Base-by-base conservation (phyloP, 129 eudicot genomes). In the Artemisia annua region DNA sequence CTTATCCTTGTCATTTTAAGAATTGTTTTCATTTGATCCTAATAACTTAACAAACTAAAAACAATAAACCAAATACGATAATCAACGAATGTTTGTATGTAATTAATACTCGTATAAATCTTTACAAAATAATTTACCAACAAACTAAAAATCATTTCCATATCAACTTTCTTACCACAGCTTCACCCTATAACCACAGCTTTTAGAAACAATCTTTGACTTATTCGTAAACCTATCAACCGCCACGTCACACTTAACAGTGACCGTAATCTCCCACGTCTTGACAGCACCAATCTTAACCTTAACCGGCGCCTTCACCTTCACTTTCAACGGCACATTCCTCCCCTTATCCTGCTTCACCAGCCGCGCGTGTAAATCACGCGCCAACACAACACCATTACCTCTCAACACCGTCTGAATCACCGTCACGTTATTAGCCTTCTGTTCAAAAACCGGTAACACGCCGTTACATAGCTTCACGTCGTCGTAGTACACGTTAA, bases 131-230 rank as follows among this genome's bases (percentile, higher is more conserved):
- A 35, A 35, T 35, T 32, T 32, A n/a, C n/a, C n/a, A 32, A 5
- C 7, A 35, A 35, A 35, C 43, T 35, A 35, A 35, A 32, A 35
- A 35, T 35, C 43, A n/a, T n/a, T n/a, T n/a, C n/a, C n/a, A n/a
- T n/a, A n/a, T n/a, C n/a, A n/a, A n/a, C n/a, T n/a, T n/a, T 12
- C 12, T 75, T 73, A 91, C 98, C 98, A 93, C 26, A 88, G 70
- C 58, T 80, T 81, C 62, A 84, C 85, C 30, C 84, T 71, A 64
- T 83, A 81, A 63, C 78, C 79, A 79, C 98, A 93, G 30, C 73
- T 68, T 58, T 81, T 64, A 0, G 86, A 80, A 15, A 85, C 73
- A 46, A 93, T 82, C 52, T 72, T 84, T 11, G 95, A 87, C 48
- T 75, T 73, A n/a, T 50, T 75, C 13, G 75, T 69, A 16, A 93